Evolutionary conservation across 345 rosid species (phyloP).

Genomic region (Brassica nigra): DNA sequence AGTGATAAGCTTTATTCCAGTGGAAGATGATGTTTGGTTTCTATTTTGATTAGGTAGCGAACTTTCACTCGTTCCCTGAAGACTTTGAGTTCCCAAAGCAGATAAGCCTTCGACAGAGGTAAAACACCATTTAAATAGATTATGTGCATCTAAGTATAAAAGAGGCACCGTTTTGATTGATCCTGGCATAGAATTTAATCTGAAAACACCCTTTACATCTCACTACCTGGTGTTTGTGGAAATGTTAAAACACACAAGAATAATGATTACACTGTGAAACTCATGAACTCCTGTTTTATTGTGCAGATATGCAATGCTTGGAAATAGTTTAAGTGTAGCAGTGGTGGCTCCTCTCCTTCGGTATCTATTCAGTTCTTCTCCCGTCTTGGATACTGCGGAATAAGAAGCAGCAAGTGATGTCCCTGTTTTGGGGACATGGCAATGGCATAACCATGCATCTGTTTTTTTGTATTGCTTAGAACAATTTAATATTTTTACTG

Average conservation of each 20-base stretch:
- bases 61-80: conserved; percentile 86
- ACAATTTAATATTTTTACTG: background rate
- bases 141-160: background rate
- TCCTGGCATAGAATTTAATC: background rate
- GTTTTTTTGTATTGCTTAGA: background rate
- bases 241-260: background rate
- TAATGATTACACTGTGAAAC: background rate
- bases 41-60: conserved; percentile 65
- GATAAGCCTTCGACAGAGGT: conserved; percentile 82
- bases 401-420: conserved; percentile 18
- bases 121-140: conserved; percentile 11
- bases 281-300: background rate
- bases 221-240: background rate
- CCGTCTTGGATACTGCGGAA: conserved; percentile 37
- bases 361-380: conserved; percentile 59
- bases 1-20: conserved; percentile 1
- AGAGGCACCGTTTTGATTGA: background rate
- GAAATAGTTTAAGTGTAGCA: conserved; percentile 88
- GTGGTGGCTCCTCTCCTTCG: conserved; percentile 83
- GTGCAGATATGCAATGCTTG: conserved; percentile 87
- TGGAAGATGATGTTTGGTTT: background rate
- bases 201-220: background rate
- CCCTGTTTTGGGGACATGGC: too few relatives aligned
- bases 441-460: background rate
- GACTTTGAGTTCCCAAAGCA: conserved; percentile 73